Base-by-base conservation (phyloP, 2,329 filamentous ascomycete genomes). In the Trichophyton benhamiae region DNA sequence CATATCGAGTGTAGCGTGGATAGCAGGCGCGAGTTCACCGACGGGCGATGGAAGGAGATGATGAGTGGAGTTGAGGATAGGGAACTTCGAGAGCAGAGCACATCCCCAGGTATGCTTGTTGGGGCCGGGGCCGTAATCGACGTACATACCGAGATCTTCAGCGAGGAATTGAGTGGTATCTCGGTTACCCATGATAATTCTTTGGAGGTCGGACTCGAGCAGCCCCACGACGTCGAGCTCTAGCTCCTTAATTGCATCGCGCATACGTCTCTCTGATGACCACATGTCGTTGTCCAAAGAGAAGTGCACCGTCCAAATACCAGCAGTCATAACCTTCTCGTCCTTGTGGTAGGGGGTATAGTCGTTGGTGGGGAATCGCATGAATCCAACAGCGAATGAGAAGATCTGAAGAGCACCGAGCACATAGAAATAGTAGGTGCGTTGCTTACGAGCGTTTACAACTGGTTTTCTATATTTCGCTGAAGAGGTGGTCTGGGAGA, bases 51-150 rank as follows among this genome's bases (percentile, higher is more conserved):
- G 94, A 3, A 97, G 83, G 11, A 99, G 83, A 69, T 99, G 94
- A 72, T 99, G 94, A 22, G 91, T 96, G 1, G 90, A 96, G 76
- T 97, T 96, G 63, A 99, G 75, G 69, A 99, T 99, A 2, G 94
- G 94, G 78, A 97, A 99, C 72, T 97, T 97, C 68, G 91, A 96
- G 3, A 99, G 82, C 52, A 99, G 80, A 22, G 91, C 94, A 8
- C 87, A 84, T 59, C 94, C 94, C 94, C 94, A 99, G 0, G 94
- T 99, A 77, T 99, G 94, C 78, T 97, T 99, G 82, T 99, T 96
- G 5, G 94, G 94, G 1, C 94, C 94, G 33, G 94, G 94, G 61
- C 94, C 94, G 70, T 91, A 96, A 77, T 99, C 94, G 58, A 95
- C 91, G 71, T 96, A 99, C 94, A 99, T 99, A 68, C 94, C 94